A percentile compares a stretch with the other conserved stretches of the same genome.
Evolutionary conservation across 108 stramenopile species (phyloP).

Genomic region (Nitzschia sp.): DNA sequence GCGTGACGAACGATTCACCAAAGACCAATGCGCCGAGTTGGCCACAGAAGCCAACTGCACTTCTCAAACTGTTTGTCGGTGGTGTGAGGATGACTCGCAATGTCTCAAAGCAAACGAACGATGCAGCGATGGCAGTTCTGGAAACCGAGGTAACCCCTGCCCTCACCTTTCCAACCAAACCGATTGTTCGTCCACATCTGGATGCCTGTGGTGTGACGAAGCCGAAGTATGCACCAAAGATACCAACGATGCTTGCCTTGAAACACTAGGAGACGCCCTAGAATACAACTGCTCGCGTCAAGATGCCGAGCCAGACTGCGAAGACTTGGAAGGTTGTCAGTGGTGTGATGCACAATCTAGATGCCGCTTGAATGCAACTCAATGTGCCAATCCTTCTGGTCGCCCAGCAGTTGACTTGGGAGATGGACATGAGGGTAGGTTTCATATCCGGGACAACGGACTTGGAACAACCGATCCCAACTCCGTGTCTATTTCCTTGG

Average conservation of each 20-base stretch:
- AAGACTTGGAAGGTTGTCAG: constrained; percentile 11
- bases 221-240: constrained; percentile 12
- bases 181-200: neutral
- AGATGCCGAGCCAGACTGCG: constrained; percentile 5
- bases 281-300: constrained; percentile 2
- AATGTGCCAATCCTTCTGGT: constrained; percentile 6
- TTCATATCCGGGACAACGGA: constrained; percentile 10
- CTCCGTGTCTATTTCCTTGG: constrained; percentile 7
- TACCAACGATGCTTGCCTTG: constrained; percentile 9
- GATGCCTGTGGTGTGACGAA: constrained; percentile 19
- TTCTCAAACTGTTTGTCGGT: constrained; percentile 2
- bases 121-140: constrained; percentile 13
- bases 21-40: neutral
- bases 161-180: neutral
- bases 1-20: neutral
- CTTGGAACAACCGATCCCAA: constrained; percentile 23
- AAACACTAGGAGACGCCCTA: neutral
- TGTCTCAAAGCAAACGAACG: neutral
- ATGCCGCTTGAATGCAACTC: constrained; percentile 5
- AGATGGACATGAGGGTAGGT: neutral
- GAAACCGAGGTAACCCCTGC: constrained; percentile 24
- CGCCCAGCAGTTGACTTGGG: neutral
- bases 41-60: constrained; percentile 14
- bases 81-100: constrained; percentile 5
- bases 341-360: constrained; percentile 13